Conservation (phyloP, 2,329 filamentous ascomycete species). For the Pyrenophora seminiperda region DNA sequence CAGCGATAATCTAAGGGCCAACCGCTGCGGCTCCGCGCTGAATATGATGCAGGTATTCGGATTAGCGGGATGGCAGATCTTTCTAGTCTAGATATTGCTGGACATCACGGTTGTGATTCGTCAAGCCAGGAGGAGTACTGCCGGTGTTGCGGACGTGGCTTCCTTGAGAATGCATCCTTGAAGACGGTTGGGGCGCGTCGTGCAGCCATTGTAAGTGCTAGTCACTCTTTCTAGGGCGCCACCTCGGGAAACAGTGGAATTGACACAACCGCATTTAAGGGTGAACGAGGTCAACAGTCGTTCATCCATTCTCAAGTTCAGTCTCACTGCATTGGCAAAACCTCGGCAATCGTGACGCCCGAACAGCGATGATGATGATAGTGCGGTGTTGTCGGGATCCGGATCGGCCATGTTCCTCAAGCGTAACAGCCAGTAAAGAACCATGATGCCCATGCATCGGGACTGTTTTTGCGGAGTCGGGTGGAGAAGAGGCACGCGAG, state of each 20-base stretch:
- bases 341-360: conserved; percentile 3
- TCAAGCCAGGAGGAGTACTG: conserved; percentile 16
- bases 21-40: conserved; percentile 35
- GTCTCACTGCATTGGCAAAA: conserved; percentile 2
- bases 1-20: conserved; percentile 16
- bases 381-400: conserved; percentile 1
- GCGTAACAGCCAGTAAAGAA: conserved; percentile 6
- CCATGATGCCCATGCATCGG: conserved; percentile 7
- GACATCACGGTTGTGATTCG: conserved; percentile 10
- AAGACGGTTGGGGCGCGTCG: conserved; percentile 3
- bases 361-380: conserved; percentile 7
- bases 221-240: neutral
- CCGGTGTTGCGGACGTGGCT: conserved; percentile 21
- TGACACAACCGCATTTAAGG: neutral
- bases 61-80: conserved; percentile 22
- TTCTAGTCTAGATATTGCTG: conserved; percentile 14
- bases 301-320: neutral
- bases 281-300: neutral
- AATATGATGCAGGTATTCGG: conserved; percentile 15
- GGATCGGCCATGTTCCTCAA: conserved; percentile 1
- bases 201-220: neutral
- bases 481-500: conserved; percentile 31
- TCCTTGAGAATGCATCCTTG: conserved; percentile 4
- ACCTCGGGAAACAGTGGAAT: neutral
- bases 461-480: conserved; percentile 33